These are phyloP conservation scores for Diversispora epigaea DNA, from an alignment of 192 early-diverging fungal species.

Conservation along the genomic window DNA sequence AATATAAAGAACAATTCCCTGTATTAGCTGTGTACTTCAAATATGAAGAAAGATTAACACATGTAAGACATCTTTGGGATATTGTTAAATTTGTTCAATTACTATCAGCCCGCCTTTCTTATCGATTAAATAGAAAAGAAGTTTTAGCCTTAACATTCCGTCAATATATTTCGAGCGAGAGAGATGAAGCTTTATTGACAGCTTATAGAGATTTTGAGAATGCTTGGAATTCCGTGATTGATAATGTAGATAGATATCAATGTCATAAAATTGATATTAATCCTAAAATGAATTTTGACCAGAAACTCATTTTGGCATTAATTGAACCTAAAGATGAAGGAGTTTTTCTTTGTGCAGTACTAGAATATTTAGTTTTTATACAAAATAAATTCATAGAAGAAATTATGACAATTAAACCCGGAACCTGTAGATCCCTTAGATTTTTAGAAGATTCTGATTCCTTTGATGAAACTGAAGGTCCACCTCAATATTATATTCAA, in stretches of 20 bases:
- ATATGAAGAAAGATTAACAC: constrained; percentile 9
- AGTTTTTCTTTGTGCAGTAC: constrained; percentile 6
- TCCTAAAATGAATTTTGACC: not conserved
- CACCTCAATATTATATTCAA: constrained; percentile 11
- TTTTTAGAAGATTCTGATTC: not conserved
- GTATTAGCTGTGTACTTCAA: constrained; percentile 22
- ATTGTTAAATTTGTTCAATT: constrained; percentile 29
- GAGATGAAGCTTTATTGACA: not conserved
- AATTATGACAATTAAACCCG: not conserved
- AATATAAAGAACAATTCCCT: constrained; percentile 1
- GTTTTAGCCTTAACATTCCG: constrained; percentile 17
- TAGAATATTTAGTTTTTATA: constrained; percentile 19
- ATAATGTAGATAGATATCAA: constrained; percentile 1
- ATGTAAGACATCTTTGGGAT: not conserved
- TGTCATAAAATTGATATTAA: not conserved
- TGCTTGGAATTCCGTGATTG: constrained; percentile 26
- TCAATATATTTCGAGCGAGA: constrained; percentile 21
- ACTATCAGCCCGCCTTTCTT: not conserved
- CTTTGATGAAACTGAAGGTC: not conserved
- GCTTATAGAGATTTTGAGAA: constrained; percentile 17
- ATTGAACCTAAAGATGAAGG: constrained; percentile 6
- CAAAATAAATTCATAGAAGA: constrained; percentile 27
- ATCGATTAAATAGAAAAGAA: constrained; percentile 25
- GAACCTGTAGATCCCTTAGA: constrained; percentile 1
- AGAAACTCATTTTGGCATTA: not conserved